Evolutionary conservation across 179 eudicot species (phyloP).

Genomic region (Monotropa hypopitys): DNA sequence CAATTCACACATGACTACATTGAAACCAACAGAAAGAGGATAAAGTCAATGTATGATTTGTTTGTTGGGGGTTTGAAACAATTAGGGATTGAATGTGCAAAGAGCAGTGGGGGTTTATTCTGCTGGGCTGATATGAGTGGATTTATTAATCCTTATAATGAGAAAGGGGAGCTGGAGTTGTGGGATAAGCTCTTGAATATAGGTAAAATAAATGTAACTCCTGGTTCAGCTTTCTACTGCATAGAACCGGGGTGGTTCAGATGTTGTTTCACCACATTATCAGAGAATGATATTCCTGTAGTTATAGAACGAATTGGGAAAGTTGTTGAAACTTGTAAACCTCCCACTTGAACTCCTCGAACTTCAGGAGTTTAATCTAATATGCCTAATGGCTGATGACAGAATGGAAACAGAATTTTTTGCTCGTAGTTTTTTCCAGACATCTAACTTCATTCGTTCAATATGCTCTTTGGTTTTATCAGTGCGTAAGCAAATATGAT

Average conservation of each 20-base stretch:
- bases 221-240: slow-evolving; percentile 76
- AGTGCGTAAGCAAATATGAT: neutral
- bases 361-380: neutral
- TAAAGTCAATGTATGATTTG: slow-evolving; percentile 30
- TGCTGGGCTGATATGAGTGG: slow-evolving; percentile 82
- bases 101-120: slow-evolving; percentile 61
- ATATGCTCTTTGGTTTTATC: neutral
- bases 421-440: neutral
- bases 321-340: slow-evolving; percentile 26
- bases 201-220: slow-evolving; percentile 59
- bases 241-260: slow-evolving; percentile 95
- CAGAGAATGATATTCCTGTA: slow-evolving; percentile 43
- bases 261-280: slow-evolving; percentile 57
- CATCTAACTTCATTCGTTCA: neutral
- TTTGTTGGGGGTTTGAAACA: slow-evolving; percentile 49
- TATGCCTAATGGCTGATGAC: neutral
- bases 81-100: slow-evolving; percentile 47
- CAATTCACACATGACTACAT: slow-evolving; percentile 34
- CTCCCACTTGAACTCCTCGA: slow-evolving; percentile 10
- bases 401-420: neutral
- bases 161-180: slow-evolving; percentile 72
- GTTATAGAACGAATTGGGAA: slow-evolving; percentile 22
- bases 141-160: slow-evolving; percentile 43
- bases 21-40: slow-evolving; percentile 34
- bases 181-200: slow-evolving; percentile 62